Evolutionary conservation across 768 basidiomycete species (phyloP).

Genomic region (Boletus fagicola): DNA sequence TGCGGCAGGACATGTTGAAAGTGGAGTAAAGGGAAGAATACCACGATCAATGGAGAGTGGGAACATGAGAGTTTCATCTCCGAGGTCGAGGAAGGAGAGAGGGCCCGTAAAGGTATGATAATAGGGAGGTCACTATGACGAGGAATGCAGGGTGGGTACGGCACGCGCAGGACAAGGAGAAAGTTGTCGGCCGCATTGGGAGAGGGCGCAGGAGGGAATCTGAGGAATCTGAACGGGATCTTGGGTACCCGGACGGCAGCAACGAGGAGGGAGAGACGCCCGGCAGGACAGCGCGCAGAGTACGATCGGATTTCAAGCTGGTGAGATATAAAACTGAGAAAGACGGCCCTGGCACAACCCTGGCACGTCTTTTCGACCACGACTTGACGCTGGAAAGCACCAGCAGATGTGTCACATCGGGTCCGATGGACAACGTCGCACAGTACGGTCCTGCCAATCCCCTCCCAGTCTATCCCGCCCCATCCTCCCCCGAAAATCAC

Average conservation of each 20-base stretch:
- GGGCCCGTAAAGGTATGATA: slow-evolving; percentile 19
- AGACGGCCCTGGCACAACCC: slow-evolving; percentile 26
- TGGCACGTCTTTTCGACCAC: slow-evolving; percentile 33
- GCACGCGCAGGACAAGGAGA: slow-evolving; percentile 23
- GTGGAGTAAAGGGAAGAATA: slow-evolving; percentile 29
- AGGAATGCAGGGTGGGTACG: slow-evolving; percentile 10
- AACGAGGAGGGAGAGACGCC: slow-evolving; percentile 23
- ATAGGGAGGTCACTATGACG: slow-evolving; percentile 25
- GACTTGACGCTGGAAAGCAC: slow-evolving; percentile 22
- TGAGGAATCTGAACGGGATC: slow-evolving; percentile 14
- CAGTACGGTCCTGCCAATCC: slow-evolving; percentile 29
- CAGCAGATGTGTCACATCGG: slow-evolving; percentile 38
- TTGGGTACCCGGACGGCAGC: slow-evolving; percentile 2
- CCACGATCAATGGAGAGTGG: slow-evolving; percentile 25
- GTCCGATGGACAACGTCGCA: slow-evolving; percentile 37
- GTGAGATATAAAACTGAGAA: slow-evolving; percentile 32
- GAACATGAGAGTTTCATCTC: slow-evolving; percentile 38
- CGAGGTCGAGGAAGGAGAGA: slow-evolving; percentile 30
- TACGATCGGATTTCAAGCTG: slow-evolving; percentile 15
- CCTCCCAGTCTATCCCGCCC: slow-evolving; percentile 33
- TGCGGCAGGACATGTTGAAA: slow-evolving; percentile 30
- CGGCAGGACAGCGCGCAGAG: slow-evolving; percentile 11
- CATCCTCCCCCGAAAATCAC: slow-evolving; percentile 30
- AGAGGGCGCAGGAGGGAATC: slow-evolving; percentile 13
- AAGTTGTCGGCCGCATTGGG: slow-evolving; percentile 19